phyloP scores from a whole-genome alignment of 176 grass and related monocot species.

The Urochloa ruziziensis region DNA sequence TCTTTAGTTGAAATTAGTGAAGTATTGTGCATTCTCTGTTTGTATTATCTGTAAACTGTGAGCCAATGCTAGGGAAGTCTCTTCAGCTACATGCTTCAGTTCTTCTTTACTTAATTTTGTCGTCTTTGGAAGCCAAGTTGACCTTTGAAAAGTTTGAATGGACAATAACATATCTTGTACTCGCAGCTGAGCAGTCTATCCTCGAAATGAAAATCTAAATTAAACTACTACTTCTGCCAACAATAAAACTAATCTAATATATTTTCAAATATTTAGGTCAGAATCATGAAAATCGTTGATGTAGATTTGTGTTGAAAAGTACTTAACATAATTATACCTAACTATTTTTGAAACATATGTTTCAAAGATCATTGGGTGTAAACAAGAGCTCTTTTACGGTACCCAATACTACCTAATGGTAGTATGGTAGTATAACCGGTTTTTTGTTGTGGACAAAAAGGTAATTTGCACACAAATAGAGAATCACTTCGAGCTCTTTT shows the following conservation, averaged over 20 bases:
- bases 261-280: background rate
- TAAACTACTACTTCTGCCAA: background rate
- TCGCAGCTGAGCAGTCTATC: background rate
- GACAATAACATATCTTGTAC: background rate
- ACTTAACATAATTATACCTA: background rate
- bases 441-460: too few species aligned
- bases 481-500: too few species aligned
- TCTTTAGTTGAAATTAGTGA: constrained; percentile 3
- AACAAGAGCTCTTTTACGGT: too few species aligned
- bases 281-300: background rate
- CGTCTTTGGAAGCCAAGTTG: background rate
- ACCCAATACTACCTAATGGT: too few species aligned
- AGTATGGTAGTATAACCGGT: too few species aligned
- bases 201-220: background rate
- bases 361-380: too few species aligned
- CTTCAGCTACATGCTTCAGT: background rate
- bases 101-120: background rate
- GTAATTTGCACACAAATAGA: too few species aligned
- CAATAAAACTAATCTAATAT: background rate
- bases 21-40: background rate
- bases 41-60: background rate
- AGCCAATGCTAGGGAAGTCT: background rate
- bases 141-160: background rate
- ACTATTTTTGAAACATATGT: too few species aligned
- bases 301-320: background rate